phyloP scores from a whole-genome alignment of 208 protist genomes.

The Histomonas meleagridis region DNA sequence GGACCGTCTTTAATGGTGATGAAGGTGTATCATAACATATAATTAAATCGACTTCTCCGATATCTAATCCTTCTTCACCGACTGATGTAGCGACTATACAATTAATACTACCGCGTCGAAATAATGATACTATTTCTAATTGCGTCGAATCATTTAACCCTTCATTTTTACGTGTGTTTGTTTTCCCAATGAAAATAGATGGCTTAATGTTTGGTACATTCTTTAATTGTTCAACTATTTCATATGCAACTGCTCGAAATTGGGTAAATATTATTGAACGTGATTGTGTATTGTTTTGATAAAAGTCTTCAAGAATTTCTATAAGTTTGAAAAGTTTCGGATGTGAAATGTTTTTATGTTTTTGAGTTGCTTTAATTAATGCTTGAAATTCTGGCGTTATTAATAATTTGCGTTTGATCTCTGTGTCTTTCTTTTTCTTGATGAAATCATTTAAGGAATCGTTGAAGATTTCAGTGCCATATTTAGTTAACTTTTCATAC shows the following conservation, averaged over 20 bases:
- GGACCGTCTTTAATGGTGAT: slow-evolving; percentile 42
- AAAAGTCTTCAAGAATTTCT: not conserved
- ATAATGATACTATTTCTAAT: slow-evolving; percentile 32
- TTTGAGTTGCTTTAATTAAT: not conserved
- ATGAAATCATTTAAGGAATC: slow-evolving; percentile 3
- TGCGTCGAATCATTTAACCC: not conserved
- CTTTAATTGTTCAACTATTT: not conserved
- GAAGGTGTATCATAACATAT: slow-evolving; percentile 47
- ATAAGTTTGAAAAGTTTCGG: not conserved
- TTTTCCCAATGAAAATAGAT: not conserved
- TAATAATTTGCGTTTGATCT: not conserved
- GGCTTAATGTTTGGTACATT: not conserved
- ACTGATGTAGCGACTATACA: slow-evolving; percentile 49
- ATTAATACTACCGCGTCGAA: slow-evolving; percentile 45
- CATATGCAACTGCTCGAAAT: not conserved
- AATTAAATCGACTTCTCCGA: slow-evolving; percentile 56
- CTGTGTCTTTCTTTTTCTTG: not conserved
- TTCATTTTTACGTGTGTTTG: not conserved
- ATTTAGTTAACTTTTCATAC: slow-evolving; percentile 25
- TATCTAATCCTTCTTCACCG: slow-evolving; percentile 56
- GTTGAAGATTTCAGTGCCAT: not conserved
- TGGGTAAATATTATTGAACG: not conserved
- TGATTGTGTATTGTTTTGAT: not conserved
- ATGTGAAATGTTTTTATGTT: not conserved
- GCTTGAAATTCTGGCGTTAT: not conserved